Conservation (phyloP, 1,284 basidiomycete species). For the Trametes versicolor region DNA sequence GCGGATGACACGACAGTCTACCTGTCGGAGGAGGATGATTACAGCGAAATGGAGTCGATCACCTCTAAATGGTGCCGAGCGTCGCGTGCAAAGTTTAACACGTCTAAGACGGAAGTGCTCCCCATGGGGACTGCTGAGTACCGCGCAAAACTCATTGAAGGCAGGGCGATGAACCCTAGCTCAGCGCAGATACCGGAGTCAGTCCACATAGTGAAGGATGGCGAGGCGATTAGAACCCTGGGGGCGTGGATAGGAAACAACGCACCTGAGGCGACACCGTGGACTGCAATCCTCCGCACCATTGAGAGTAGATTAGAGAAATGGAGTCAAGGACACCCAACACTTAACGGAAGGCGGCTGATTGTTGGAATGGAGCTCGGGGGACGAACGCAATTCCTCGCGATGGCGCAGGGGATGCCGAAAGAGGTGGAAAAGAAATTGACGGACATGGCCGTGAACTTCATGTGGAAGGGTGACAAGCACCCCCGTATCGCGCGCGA, state of each 20-base stretch:
- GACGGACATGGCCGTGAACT: background rate
- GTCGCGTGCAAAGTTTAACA: conserved; percentile 8
- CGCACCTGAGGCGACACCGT: background rate
- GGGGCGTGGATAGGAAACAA: background rate
- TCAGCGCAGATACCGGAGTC: background rate
- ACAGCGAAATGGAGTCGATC: background rate
- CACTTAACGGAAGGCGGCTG: conserved; percentile 29
- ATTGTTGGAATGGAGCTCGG: conserved; percentile 35
- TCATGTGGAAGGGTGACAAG: background rate
- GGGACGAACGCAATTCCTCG: conserved; percentile 25
- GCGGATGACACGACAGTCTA: conserved; percentile 2
- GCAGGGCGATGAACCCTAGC: too few relatives aligned
- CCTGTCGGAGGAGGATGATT: conserved; percentile 2
- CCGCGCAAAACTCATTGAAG: background rate
- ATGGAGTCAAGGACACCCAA: conserved; percentile 32
- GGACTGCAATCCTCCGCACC: background rate
- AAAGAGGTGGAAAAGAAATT: background rate
- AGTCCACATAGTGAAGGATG: background rate
- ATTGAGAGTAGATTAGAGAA: background rate
- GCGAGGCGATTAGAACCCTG: background rate
- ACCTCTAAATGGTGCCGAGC: conserved; percentile 2
- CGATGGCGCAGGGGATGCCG: conserved; percentile 37
- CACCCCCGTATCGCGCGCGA: background rate
- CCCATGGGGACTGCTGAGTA: background rate
- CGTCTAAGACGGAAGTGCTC: conserved; percentile 6